A percentile compares a stretch with the other conserved stretches of the same genome.
phyloP scores from a whole-genome alignment of 2,329 filamentous ascomycete genomes.

The Phaeosphaeria sp. region DNA sequence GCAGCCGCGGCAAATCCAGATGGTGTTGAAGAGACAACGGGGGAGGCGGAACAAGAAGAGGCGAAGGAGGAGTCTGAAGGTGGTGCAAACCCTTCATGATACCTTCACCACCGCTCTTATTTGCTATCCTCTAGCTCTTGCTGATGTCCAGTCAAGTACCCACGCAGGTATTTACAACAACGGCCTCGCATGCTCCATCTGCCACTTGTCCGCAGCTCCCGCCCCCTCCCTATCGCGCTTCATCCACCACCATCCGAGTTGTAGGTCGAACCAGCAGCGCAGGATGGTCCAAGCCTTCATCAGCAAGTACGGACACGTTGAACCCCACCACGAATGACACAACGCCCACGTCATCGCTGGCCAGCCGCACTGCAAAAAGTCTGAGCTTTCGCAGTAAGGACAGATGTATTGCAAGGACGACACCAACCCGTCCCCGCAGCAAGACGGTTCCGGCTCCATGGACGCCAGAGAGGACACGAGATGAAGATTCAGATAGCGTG shows the following conservation, averaged over 20 bases:
- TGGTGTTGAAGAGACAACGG: slow-evolving; percentile 21
- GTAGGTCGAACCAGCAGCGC: background rate
- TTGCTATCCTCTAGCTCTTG: slow-evolving; percentile 18
- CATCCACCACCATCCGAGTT: background rate
- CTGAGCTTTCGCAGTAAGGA: slow-evolving; percentile 15
- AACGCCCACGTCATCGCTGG: background rate
- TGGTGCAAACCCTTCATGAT: slow-evolving; percentile 43
- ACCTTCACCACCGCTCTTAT: slow-evolving; percentile 21
- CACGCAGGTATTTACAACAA: background rate
- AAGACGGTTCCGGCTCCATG: slow-evolving; percentile 20
- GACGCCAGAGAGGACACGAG: slow-evolving; percentile 3
- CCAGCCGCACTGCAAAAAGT: slow-evolving; percentile 13
- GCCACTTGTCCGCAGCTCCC: too few species aligned
- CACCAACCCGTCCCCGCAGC: slow-evolving; percentile 24
- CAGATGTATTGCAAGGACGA: slow-evolving; percentile 15
- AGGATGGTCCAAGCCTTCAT: background rate
- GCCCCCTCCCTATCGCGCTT: too few species aligned
- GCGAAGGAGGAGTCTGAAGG: slow-evolving; percentile 44
- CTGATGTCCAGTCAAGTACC: slow-evolving; percentile 31
- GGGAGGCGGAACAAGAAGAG: slow-evolving; percentile 23
- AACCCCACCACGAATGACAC: slow-evolving; percentile 1
- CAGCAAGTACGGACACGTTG: slow-evolving; percentile 1
- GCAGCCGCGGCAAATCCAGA: slow-evolving; percentile 28
- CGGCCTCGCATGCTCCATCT: background rate
- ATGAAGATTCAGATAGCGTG: slow-evolving; percentile 8